Percentiles rank a stretch among this genome's conserved stretches.
phyloP scores from a whole-genome alignment of 1,284 basidiomycete species.

The Ustilago loliicola region DNA sequence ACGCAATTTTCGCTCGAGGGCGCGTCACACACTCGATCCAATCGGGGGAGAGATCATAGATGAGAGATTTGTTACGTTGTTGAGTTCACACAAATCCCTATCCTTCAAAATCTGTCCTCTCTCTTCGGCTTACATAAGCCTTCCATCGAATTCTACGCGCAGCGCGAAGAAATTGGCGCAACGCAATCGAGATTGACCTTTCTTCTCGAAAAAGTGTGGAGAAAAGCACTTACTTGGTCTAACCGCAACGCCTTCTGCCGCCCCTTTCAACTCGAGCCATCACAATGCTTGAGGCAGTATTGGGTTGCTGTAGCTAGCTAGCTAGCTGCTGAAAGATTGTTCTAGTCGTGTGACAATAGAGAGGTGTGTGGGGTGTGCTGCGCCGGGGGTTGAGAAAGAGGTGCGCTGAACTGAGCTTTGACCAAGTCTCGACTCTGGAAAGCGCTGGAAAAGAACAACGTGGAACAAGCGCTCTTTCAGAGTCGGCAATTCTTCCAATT shows the following conservation, averaged over 20 bases:
- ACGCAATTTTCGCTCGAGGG: conserved; percentile 3
- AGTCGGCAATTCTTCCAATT: conserved; percentile 4
- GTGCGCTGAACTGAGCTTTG: neutral
- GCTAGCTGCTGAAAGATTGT: neutral
- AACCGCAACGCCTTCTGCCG: neutral
- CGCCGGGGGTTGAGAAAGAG: neutral
- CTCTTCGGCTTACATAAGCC: conserved; percentile 49
- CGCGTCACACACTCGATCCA: conserved; percentile 7
- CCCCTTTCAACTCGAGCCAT: neutral
- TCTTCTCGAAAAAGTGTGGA: conserved; percentile 9
- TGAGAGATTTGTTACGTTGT: conserved; percentile 1
- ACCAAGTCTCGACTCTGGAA: neutral
- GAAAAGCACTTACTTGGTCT: neutral
- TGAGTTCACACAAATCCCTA: neutral
- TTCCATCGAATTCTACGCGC: conserved; percentile 50
- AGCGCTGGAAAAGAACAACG: conserved; percentile 27
- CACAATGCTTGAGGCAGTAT: conserved; percentile 3
- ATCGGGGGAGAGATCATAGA: neutral
- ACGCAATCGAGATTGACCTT: neutral
- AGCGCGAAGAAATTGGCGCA: conserved; percentile 11
- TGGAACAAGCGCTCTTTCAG: conserved; percentile 22
- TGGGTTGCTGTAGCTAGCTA: too few relatives aligned
- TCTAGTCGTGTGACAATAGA: neutral
- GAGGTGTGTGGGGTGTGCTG: neutral
- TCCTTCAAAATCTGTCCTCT: too few relatives aligned